These are phyloP conservation scores for Dichotomopilus funicola DNA, from an alignment of 2,329 filamentous ascomycete species.

Conservation along the genomic window DNA sequence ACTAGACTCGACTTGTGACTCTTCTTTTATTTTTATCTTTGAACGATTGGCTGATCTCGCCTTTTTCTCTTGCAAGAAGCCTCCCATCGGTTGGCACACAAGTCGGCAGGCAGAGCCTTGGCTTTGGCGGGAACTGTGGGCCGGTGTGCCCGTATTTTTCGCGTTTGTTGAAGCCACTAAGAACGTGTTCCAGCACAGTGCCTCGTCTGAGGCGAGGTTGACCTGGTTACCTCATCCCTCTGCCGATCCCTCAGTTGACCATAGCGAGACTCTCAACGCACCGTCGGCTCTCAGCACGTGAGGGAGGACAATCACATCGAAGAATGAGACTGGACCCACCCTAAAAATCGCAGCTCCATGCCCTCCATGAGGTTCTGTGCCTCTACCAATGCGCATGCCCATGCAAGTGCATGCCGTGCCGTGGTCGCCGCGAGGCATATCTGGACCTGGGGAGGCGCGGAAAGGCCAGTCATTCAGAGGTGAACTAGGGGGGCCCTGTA, in stretches of 20 bases:
- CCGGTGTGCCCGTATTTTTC: constrained; percentile 6
- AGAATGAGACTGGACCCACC: constrained; percentile 17
- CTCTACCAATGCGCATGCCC: constrained; percentile 8
- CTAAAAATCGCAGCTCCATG: neutral
- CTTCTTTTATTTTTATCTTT: constrained; percentile 10
- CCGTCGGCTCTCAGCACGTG: neutral
- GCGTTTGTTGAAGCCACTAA: neutral
- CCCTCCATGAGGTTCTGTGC: constrained; percentile 10
- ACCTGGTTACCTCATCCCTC: constrained; percentile 13
- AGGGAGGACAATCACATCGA: constrained; percentile 15
- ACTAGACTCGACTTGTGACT: neutral
- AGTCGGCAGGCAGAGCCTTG: neutral
- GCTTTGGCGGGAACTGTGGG: neutral
- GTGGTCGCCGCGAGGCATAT: constrained; percentile 5
- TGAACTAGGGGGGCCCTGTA: neutral
- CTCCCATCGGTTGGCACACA: too few relatives aligned
- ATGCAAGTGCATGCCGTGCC: constrained; percentile 7
- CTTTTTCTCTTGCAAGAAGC: neutral
- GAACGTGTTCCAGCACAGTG: neutral
- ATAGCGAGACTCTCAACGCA: neutral
- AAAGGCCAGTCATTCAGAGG: neutral
- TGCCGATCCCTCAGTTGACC: constrained; percentile 11
- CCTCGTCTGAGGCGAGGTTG: neutral
- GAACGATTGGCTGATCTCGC: neutral
- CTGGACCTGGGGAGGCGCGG: neutral